phyloP scores from a whole-genome alignment of 2,329 filamentous ascomycete genomes.

The Phialocephala sp. region DNA sequence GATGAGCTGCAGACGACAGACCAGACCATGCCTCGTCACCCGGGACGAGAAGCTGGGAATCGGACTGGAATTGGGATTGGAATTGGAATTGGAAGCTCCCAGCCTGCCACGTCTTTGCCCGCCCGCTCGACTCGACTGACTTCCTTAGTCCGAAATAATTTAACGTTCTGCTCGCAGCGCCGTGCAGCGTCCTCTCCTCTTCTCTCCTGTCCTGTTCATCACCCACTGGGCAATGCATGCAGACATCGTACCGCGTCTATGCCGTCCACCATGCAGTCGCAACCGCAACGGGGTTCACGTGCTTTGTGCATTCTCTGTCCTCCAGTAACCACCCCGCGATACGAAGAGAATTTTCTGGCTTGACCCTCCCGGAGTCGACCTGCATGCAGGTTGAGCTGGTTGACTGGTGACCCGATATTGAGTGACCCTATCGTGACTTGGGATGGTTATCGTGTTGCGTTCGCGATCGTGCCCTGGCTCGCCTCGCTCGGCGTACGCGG shows the following conservation, averaged over 20 bases:
- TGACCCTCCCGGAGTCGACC: neutral
- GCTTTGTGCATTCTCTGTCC: neutral
- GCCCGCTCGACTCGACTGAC: neutral
- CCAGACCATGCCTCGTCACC: too few species aligned
- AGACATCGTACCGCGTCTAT: neutral
- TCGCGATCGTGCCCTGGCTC: neutral
- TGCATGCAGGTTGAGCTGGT: neutral
- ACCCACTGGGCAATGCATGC: neutral
- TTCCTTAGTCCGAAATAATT: neutral
- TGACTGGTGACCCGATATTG: neutral
- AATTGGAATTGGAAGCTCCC: neutral
- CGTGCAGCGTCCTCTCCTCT: neutral
- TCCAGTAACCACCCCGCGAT: neutral
- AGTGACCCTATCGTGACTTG: constrained; percentile 10
- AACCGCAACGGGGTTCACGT: neutral
- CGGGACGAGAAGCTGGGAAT: too few species aligned
- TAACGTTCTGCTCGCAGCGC: neutral
- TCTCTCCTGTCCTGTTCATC: too few species aligned
- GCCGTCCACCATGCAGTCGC: neutral
- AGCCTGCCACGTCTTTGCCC: neutral
- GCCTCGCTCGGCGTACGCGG: neutral
- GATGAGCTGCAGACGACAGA: neutral
- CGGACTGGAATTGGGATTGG: too few species aligned
- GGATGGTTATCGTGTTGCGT: neutral
- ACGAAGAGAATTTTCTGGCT: neutral